A percentile compares a stretch with the other conserved stretches of the same genome.
These are phyloP conservation scores for Clathrospora elynae DNA, from an alignment of 2,329 filamentous ascomycete species.

Conservation along the genomic window DNA sequence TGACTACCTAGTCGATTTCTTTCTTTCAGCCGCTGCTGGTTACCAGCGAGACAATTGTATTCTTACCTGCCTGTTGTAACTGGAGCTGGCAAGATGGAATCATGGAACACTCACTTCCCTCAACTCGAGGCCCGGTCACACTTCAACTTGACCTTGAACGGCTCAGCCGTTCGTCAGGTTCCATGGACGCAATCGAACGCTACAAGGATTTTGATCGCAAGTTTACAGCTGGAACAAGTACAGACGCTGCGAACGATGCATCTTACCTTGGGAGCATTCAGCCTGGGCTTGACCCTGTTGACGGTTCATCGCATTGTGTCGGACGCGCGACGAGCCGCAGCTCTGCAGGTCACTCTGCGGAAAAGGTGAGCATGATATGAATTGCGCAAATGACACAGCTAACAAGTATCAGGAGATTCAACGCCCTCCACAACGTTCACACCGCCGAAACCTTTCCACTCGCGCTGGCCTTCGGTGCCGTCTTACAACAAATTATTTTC, in stretches of 20 bases:
- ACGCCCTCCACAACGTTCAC: constrained; percentile 46
- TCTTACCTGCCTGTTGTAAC: constrained; percentile 34
- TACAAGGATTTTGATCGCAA: constrained; percentile 41
- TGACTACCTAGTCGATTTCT: constrained; percentile 44
- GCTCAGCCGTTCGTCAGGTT: constrained; percentile 32
- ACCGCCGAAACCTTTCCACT: constrained; percentile 50
- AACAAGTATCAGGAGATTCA: constrained; percentile 39
- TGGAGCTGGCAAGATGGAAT: constrained; percentile 45
- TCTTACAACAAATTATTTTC: constrained; percentile 47
- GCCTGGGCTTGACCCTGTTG: constrained; percentile 43
- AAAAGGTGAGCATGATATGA: constrained; percentile 36
- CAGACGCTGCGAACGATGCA: constrained; percentile 49
- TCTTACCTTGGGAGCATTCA: constrained; percentile 47
- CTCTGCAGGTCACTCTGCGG: constrained; percentile 36
- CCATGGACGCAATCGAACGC: constrained; percentile 41
- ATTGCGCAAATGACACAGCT: constrained; percentile 9
- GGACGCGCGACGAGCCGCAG: constrained; percentile 45
- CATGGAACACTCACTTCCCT: constrained; percentile 40
- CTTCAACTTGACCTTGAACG: constrained; percentile 48
- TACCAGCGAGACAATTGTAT: constrained; percentile 43
- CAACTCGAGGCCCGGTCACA: constrained; percentile 45
- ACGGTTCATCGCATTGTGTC: constrained; percentile 47
- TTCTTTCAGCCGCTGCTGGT: constrained; percentile 49
- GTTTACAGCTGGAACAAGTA: constrained; percentile 45
- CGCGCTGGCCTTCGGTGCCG: constrained; percentile 46